Percentiles rank a stretch among this genome's conserved stretches.
These are phyloP conservation scores for Scorias spongiosa DNA, from an alignment of 2,329 filamentous ascomycete species.

Conservation along the genomic window DNA sequence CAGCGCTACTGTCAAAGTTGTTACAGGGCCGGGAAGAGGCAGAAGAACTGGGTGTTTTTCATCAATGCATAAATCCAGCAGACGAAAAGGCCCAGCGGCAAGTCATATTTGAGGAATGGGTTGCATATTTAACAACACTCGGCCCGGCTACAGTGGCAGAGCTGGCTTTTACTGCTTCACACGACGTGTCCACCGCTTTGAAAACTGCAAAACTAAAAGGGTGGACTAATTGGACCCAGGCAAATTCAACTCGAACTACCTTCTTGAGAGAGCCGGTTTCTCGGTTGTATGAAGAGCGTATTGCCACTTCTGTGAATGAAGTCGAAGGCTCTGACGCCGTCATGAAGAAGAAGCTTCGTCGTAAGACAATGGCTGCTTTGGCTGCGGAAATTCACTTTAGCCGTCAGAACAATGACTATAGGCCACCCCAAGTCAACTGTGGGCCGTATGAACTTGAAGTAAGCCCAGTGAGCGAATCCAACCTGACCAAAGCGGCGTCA, in stretches of 20 bases:
- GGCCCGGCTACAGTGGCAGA: constrained; percentile 41
- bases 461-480: constrained; percentile 3
- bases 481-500: constrained; percentile 11
- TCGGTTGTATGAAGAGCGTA: constrained; percentile 42
- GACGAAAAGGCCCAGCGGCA: constrained; percentile 39
- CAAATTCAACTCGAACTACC: constrained; percentile 32
- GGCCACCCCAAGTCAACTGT: constrained; percentile 23
- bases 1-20: constrained; percentile 39
- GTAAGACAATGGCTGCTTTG: constrained; percentile 27
- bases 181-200: constrained; percentile 32
- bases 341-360: constrained; percentile 22
- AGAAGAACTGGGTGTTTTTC: constrained; percentile 40
- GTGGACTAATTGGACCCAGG: constrained; percentile 41
- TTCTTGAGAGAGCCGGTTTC: constrained; percentile 48
- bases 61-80: constrained; percentile 29
- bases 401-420: constrained; percentile 21
- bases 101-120: constrained; percentile 45
- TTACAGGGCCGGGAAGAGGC: constrained; percentile 40
- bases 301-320: constrained; percentile 16
- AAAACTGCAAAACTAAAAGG: constrained; percentile 36
- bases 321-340: constrained; percentile 20
- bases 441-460: constrained; percentile 19
- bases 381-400: constrained; percentile 27
- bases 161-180: constrained; percentile 28
- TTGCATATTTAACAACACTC: constrained; percentile 42